Percentiles rank a stretch among this genome's conserved stretches.
phyloP scores from a whole-genome alignment of 208 protist genomes.

The Endotrypanum monterogeii region DNA sequence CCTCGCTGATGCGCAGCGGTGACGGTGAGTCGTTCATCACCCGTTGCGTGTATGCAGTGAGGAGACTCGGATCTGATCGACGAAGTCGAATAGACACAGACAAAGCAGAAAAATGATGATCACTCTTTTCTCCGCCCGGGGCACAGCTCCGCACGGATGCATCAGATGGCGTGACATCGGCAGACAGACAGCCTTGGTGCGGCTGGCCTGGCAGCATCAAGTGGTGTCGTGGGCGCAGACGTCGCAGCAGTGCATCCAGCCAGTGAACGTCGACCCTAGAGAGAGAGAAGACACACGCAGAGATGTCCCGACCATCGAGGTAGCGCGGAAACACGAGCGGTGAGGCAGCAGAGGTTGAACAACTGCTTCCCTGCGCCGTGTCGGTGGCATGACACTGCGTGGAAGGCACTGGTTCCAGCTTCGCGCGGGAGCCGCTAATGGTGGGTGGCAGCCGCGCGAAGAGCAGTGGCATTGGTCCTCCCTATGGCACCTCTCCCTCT shows the following conservation, averaged over 20 bases:
- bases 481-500: neutral
- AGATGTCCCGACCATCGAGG: conserved; percentile 2
- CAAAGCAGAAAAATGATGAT: neutral
- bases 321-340: conserved; percentile 8
- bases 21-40: neutral
- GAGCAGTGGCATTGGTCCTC: conserved; percentile 7
- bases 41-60: neutral
- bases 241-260: conserved; percentile 4
- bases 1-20: neutral
- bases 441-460: neutral
- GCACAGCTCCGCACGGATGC: neutral
- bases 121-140: neutral
- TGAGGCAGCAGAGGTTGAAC: neutral
- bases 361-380: neutral
- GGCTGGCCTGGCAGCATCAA: neutral
- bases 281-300: conserved; percentile 9
- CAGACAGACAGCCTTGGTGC: neutral
- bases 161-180: neutral
- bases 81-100: neutral
- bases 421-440: neutral
- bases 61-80: neutral
- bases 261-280: conserved; percentile 1
- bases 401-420: neutral
- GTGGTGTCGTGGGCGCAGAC: neutral
- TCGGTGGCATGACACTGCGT: neutral